Base-by-base conservation (phyloP, 192 early-diverging fungal genomes). In the Backusella mclennaniae region DNA sequence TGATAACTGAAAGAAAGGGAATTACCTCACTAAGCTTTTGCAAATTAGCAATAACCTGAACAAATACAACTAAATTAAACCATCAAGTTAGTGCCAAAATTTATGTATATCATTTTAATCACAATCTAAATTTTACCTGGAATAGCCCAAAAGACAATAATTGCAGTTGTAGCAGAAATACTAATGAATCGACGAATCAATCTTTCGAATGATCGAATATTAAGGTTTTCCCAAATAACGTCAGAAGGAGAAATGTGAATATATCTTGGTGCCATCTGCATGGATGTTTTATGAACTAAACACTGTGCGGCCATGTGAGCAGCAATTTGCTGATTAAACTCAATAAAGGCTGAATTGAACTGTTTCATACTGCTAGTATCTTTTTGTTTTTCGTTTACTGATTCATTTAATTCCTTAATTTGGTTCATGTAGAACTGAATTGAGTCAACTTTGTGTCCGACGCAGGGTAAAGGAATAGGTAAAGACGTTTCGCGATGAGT, bases 161-260 rank as follows among this genome's bases (percentile, higher is more conserved):
- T 77, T 4, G 82, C 90, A 6, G 90, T 69, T 0, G 87, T 84
- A 11, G 85, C 63, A 1, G 75, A 52, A 17, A 89, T 81, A 35
- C 91, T 88, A 11, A 92, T 23, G 67, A 91, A 56, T 23, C 79
- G 84, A 41, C 93, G 85, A n/a, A 85, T 73, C 29, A 92, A 80
- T 6, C 91, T 85, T 39, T 84, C 73, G 52, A 83, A 83, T 19
- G 84, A 82, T 7, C 79, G 74, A 15, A 92, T 77, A 56, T 88
- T 89, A 69, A 95, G 83, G 72, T 96, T 96, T 8, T 86, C 79
- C 96, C 96, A 97, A 39, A 96, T 88, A 17, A 97, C 80, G 80
- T 97, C 93, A 33, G 88, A 71, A 0, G 92, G 90, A 53, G 91
- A 76, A 8, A 96, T 90, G 46, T 90, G 86, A 6, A 87, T 80